phyloP scores from a whole-genome alignment of 768 basidiomycete genomes.

The Boletus reticulatus region DNA sequence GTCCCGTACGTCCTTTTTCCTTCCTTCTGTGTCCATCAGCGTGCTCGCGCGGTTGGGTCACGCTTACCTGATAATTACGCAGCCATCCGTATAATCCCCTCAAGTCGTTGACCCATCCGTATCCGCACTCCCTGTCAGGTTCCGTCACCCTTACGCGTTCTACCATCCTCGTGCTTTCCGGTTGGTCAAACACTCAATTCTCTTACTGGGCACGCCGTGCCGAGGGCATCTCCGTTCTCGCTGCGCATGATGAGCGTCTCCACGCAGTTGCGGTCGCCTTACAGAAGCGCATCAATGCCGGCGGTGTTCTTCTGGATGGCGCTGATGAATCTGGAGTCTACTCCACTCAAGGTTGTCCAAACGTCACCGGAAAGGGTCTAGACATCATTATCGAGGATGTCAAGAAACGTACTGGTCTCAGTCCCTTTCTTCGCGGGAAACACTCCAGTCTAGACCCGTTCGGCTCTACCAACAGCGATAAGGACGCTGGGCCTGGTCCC shows the following conservation, averaged over 20 bases:
- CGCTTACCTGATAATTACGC: conserved; percentile 26
- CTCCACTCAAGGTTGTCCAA: conserved; percentile 35
- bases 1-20: conserved; percentile 41
- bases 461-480: conserved; percentile 38
- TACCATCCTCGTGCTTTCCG: conserved; percentile 45
- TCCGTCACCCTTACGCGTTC: conserved; percentile 47
- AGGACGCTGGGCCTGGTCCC: conserved; percentile 31
- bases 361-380: conserved; percentile 48
- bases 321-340: conserved; percentile 23
- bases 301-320: conserved; percentile 31
- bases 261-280: conserved; percentile 40
- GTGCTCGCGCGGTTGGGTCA: conserved; percentile 7
- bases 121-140: conserved; percentile 37
- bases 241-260: conserved; percentile 39
- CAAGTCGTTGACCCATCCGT: conserved; percentile 45
- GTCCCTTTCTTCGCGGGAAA: conserved; percentile 50
- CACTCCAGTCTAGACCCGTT: conserved; percentile 51
- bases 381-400: conserved; percentile 48
- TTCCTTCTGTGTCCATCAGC: conserved; percentile 2
- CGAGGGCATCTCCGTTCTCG: conserved; percentile 48
- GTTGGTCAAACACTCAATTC: conserved; percentile 54
- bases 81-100: conserved; percentile 54
- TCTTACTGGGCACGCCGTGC: conserved; percentile 54
- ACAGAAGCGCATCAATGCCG: conserved; percentile 38
- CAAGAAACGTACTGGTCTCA: conserved; percentile 46